phyloP scores from a whole-genome alignment of 805 yeast species.

The Ogataea haglerorum region DNA sequence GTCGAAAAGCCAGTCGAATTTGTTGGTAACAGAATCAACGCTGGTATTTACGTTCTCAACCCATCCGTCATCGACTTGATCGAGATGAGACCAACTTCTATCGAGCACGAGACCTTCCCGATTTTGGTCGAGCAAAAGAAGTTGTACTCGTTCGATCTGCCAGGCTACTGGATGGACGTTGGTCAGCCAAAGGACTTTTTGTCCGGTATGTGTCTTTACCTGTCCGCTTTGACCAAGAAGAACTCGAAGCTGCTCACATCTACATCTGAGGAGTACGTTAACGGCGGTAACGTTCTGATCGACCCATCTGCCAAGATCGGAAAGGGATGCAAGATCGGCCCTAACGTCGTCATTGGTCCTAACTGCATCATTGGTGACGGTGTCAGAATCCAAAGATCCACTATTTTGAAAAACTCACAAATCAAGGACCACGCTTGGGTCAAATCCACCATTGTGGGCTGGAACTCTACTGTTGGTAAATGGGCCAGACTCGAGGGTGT shows the following conservation, averaged over 20 bases:
- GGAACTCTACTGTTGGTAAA: constrained; percentile 97
- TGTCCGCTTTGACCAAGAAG: constrained; percentile 82
- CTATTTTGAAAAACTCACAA: constrained; percentile 83
- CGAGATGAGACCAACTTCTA: constrained; percentile 97
- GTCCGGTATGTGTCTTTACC: constrained; percentile 90
- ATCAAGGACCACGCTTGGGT: constrained; percentile 98
- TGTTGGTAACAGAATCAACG: constrained; percentile 99
- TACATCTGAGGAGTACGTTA: constrained; percentile 62
- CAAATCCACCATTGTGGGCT: constrained; percentile 96
- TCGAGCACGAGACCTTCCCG: constrained; percentile 99
- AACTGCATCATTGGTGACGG: constrained; percentile 95
- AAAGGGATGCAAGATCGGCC: constrained; percentile 93
- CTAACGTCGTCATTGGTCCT: constrained; percentile 97
- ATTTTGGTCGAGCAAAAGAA: constrained; percentile 82
- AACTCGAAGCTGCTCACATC: constrained; percentile 64
- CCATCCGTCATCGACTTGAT: constrained; percentile 95
- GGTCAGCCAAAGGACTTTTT: constrained; percentile 99
- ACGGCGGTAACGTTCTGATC: constrained; percentile 89
- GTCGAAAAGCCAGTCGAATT: constrained; percentile 99
- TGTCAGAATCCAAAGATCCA: constrained; percentile 96
- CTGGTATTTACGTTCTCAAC: constrained; percentile 97
- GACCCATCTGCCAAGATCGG: constrained; percentile 95
- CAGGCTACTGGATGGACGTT: constrained; percentile 99
- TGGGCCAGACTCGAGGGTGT: constrained; percentile 99
- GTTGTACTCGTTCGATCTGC: constrained; percentile 92